Evolutionary conservation across 768 basidiomycete species (phyloP), one percentile per base, ranked within the genome.

Genomic region (Trametes punicea): DNA sequence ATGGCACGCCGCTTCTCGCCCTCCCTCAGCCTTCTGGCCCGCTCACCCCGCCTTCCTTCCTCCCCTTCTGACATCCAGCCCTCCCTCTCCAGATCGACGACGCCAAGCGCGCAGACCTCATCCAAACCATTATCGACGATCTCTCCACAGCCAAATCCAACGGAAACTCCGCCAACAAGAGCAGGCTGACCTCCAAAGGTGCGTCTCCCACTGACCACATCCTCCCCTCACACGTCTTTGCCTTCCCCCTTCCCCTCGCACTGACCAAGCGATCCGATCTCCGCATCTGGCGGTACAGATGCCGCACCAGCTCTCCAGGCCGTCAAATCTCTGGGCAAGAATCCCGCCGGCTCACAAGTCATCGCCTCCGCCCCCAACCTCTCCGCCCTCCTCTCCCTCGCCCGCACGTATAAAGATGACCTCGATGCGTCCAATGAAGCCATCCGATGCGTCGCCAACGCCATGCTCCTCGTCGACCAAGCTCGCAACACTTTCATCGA

Each of bases 401-500:
- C 82, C 8, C 67, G 72, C 6, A 68, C 76, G 6, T 77, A 85
- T 66, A 84, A 83, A 55, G 79, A 83, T 51, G 77, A 82, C 36
- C 65, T 67, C 2, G 84, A 85, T 11, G 85, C 84, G 2, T 74
- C 80, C 3, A 81, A 78, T 40, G 88, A 91, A 71, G 87, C 88
- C 1, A 74, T 92, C 41, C 77, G 87, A 51, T 89, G 81, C 49
- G 76, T 92, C 23, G 92, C 93, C 7, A 95, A 95, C 67, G 81
- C 88, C 0, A 70, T 93, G 3, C 77, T 93, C 18, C 78, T 92
- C 54, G 73, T 86, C 47, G 86, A 87, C 56, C 66, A 70, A 13
- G 83, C 85, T 2, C 81, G 90, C 47, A 65, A 68, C 18, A 81
- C 79, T 0, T 82, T 88, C 62, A 66, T 88, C 26, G 71, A 70